Conservation (phyloP, 1,139 yeast genomes). For the Saccharomycopsis hybrid region DNA sequence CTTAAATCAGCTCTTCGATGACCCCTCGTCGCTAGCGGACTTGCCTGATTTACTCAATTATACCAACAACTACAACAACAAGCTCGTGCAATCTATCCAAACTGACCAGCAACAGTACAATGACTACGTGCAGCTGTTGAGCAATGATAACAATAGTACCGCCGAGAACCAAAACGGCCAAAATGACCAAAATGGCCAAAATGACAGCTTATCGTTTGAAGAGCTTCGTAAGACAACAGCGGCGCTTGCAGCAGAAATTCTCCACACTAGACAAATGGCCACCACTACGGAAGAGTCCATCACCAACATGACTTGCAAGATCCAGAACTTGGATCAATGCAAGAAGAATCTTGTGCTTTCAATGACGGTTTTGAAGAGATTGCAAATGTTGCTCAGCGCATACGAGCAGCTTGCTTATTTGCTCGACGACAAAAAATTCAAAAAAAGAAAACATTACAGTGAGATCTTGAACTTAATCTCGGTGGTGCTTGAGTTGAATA, state of each 20-base stretch:
- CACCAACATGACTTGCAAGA: constrained; percentile 64
- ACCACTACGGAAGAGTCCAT: constrained; percentile 57
- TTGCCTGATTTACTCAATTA: constrained; percentile 34
- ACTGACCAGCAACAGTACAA: constrained; percentile 31
- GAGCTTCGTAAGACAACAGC: constrained; percentile 34
- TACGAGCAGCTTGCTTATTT: constrained; percentile 51
- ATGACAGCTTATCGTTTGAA: constrained; percentile 22
- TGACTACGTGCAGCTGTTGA: constrained; percentile 23
- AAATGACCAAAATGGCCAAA: neutral
- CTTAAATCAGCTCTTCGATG: constrained; percentile 34
- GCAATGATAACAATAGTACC: constrained; percentile 21
- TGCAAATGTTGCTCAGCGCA: constrained; percentile 81
- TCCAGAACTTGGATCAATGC: constrained; percentile 70
- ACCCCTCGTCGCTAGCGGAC: constrained; percentile 40
- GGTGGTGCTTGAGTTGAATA: constrained; percentile 73
- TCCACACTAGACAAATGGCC: constrained; percentile 45
- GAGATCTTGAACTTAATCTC: constrained; percentile 64
- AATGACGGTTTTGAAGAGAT: constrained; percentile 78
- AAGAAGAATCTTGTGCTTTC: constrained; percentile 77
- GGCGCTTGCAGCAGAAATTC: constrained; percentile 33
- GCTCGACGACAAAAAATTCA: constrained; percentile 26
- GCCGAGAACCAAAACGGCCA: neutral
- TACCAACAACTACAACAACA: constrained; percentile 39
- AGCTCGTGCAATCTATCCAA: constrained; percentile 38
- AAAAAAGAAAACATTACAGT: constrained; percentile 36